A percentile compares a stretch with the other conserved stretches of the same genome.
phyloP scores from a whole-genome alignment of 1,139 yeast genomes.

The Meyerozyma smithsonii region DNA sequence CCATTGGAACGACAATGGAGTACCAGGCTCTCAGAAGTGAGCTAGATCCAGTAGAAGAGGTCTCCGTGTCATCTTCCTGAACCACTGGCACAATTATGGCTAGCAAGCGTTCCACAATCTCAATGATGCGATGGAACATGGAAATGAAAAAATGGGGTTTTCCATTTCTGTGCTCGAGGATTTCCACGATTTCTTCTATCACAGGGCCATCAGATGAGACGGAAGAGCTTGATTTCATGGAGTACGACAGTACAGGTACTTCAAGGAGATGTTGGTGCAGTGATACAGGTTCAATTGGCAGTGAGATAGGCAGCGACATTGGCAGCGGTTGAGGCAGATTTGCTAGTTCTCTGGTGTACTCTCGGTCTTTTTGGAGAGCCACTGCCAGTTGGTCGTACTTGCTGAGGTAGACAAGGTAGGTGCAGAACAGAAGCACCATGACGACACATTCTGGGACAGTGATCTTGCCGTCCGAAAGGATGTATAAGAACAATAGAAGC shows the following conservation, averaged over 20 bases:
- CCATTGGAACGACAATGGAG: background rate
- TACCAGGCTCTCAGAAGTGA: background rate
- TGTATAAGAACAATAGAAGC: constrained; percentile 34
- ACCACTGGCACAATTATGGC: background rate
- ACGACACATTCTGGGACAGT: constrained; percentile 40
- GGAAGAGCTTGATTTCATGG: background rate
- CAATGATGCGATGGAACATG: background rate
- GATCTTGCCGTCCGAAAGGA: constrained; percentile 48
- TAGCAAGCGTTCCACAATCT: background rate
- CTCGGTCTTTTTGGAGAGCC: background rate
- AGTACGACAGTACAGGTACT: background rate
- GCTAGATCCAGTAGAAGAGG: background rate
- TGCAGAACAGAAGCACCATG: constrained; percentile 37
- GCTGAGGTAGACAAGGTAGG: constrained; percentile 28
- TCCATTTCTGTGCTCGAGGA: background rate
- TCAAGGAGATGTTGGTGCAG: background rate
- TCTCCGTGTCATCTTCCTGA: background rate
- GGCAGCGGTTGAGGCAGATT: background rate
- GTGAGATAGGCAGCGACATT: background rate
- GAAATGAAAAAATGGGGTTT: background rate
- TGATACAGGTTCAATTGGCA: background rate
- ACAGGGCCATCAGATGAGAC: background rate
- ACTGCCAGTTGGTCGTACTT: constrained; percentile 1
- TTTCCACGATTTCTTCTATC: background rate
- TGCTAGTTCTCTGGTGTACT: background rate